Base-by-base conservation (phyloP, 2,329 filamentous ascomycete species). In the Coniochaeta sp. region DNA sequence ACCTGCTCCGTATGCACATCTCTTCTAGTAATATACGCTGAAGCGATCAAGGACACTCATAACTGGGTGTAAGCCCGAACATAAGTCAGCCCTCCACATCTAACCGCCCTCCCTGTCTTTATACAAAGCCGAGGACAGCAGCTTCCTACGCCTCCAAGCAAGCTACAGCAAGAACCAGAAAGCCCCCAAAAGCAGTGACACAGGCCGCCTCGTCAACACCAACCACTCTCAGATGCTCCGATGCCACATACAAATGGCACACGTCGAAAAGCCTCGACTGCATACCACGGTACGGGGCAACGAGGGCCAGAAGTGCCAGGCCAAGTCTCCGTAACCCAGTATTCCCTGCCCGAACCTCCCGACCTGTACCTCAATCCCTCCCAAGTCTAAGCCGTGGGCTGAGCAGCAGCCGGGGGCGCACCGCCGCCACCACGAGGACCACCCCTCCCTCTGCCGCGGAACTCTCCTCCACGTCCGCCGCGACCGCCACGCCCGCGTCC, bases 401-500 rank as follows among this genome's bases (percentile, higher is more conserved):
- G 47, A 14, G 47, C 22, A 42, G 8, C 55, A 28, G 8, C 55
- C 3, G 24, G n/a, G n/a, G n/a, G 58, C 14, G 55, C 52, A 2
- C 40, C 59, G 42, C 54, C 61, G 10, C 63, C 59, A 22, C 61
- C 61, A 5, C 64, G 59, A 34, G 59, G 62, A 19, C 47, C 34
- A n/a, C 58, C 54, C 52, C 61, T 40, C 58, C 61, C 59, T 55
- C 66, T 59, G 59, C 47, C 47, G 22, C 47, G 22, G 47, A 52
- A 52, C 47, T 52, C 47, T 28, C 47, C 47, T 38, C 63, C 66
- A 60, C 55, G 62, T 61, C 64, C 64, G 44, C 75, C 73, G 55
- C 77, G 61, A 17, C 70, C 66, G 40, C 67, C 59, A 42, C 67
- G 59, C 17, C 65, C 76, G 60, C 77, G 70, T 42, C 74, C 74